Evolutionary conservation across 805 yeast genomes (phyloP), one percentile per base, ranked within the genome.

Genomic region (Saccharomyces cerevisiae): DNA sequence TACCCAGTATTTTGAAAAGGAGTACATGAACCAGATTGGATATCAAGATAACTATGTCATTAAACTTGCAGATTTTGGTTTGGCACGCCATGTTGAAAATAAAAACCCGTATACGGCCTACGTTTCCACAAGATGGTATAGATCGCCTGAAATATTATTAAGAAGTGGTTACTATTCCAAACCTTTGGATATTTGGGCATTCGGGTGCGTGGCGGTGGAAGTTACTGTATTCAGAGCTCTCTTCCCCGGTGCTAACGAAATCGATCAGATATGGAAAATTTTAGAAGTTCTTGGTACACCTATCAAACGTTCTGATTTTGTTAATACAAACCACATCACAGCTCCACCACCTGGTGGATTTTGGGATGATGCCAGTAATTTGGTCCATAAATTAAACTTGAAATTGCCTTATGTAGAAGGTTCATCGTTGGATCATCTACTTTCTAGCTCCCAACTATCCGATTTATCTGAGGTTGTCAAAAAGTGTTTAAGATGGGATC

Each of bases 161-260:
- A 76, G 92, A 59, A 82, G 79, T 58, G 77, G 76, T 4, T 73
- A 69, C 61, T 85, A 87, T 63, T 79, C 89, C 0, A 79, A 71
- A 57, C 89, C 94, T 2, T 79, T 85, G 41, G 96, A 87, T 71
- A 79, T 87, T 32, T 87, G 96, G 96, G 92, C 95, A 0, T 87
- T 87, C 74, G 96, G 90, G 1, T 79, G 84, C 47, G 89, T 87
- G 41, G 89, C 87, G 1, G 80, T 80, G 6, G 96, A 87, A 65
- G 75, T 83, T 47, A 86, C 88, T 24, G 82, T 82, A 47, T 82
- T 87, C 61, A 67, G 76, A 41, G 96, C 98, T 0, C 73, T 91
- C 32, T 88, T 92, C 64, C 95, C 97, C 0, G 98, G 98, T 0
- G 66, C 76, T 14, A 79, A 83, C 65, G 94, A 87, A 64, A 62